These are phyloP conservation scores for Noccaea caerulescens DNA, from an alignment of 345 rosid genomes.

Conservation along the genomic window DNA sequence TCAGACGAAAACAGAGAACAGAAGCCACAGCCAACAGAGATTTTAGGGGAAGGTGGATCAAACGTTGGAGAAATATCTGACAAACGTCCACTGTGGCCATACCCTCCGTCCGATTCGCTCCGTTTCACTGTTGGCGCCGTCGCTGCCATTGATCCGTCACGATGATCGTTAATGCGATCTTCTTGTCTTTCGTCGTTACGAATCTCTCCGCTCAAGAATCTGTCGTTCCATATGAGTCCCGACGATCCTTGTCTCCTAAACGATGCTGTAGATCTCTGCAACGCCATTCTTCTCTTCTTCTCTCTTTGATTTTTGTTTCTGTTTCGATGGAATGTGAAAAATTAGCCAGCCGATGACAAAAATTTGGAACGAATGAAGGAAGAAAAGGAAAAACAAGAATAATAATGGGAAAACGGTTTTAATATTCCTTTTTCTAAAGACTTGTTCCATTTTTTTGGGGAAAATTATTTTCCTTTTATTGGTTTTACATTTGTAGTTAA, in stretches of 20 bases:
- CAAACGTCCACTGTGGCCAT: constrained; percentile 26
- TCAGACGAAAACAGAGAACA: constrained; percentile 52
- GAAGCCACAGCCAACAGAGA: constrained; percentile 57
- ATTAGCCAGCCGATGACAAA: constrained; percentile 7
- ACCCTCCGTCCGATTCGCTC: constrained; percentile 47
- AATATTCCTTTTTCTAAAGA: not conserved
- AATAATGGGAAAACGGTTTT: constrained; percentile 11
- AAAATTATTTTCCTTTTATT: constrained; percentile 5
- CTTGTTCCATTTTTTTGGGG: not conserved
- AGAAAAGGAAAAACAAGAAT: constrained; percentile 7
- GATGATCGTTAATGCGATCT: constrained; percentile 39
- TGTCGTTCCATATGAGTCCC: constrained; percentile 80
- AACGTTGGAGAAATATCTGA: constrained; percentile 42
- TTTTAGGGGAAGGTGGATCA: constrained; percentile 75
- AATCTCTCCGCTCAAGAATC: constrained; percentile 53
- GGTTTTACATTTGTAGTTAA: constrained; percentile 23
- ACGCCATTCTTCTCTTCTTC: constrained; percentile 37
- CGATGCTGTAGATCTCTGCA: constrained; percentile 74
- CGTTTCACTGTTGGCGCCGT: constrained; percentile 34
- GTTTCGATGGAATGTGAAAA: constrained; percentile 16
- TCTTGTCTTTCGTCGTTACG: constrained; percentile 43
- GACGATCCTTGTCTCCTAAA: constrained; percentile 92
- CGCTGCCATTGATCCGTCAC: constrained; percentile 33
- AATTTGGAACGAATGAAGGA: constrained; percentile 7
- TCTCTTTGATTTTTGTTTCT: not conserved